Conservation (phyloP, 83 land plant genomes). For the Isoetes engelmannii region DNA sequence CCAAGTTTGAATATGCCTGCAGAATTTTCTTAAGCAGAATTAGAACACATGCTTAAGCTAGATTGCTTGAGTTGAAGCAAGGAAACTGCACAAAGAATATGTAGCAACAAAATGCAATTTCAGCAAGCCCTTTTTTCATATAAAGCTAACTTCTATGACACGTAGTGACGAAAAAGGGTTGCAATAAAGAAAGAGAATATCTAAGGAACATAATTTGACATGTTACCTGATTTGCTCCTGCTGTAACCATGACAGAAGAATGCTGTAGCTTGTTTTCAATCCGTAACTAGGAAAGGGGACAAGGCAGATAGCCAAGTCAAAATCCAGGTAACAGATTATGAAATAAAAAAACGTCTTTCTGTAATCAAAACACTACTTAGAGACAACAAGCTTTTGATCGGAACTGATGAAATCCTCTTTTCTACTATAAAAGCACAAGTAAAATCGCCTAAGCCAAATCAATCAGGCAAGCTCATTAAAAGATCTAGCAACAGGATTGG, state of each 20-base stretch:
- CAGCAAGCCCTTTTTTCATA: too few relatives aligned
- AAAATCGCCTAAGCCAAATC: too few relatives aligned
- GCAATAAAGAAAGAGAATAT: background rate
- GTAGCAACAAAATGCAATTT: background rate
- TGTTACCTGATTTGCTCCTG: slow-evolving; percentile 91
- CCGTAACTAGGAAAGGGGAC: slow-evolving; percentile 38
- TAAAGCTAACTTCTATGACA: too few relatives aligned
- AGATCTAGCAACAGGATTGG: too few relatives aligned
- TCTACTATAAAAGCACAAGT: too few relatives aligned
- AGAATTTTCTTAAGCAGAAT: background rate
- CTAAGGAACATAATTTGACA: too few relatives aligned
- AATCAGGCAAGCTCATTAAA: too few relatives aligned
- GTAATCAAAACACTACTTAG: too few relatives aligned
- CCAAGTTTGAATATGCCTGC: slow-evolving; percentile 94
- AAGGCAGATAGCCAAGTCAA: background rate
- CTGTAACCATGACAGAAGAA: slow-evolving; percentile 93
- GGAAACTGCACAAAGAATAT: background rate
- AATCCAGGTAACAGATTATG: background rate
- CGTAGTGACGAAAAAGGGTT: background rate
- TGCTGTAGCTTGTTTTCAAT: slow-evolving; percentile 64
- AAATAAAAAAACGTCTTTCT: too few relatives aligned
- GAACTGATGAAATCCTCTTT: too few relatives aligned
- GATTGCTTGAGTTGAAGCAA: background rate
- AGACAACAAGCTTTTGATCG: too few relatives aligned
- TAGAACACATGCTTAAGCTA: background rate